Evolutionary conservation across 176 grass and related monocot species (phyloP), one percentile per base, ranked within the genome.

Genomic region (Carex littledalei): DNA sequence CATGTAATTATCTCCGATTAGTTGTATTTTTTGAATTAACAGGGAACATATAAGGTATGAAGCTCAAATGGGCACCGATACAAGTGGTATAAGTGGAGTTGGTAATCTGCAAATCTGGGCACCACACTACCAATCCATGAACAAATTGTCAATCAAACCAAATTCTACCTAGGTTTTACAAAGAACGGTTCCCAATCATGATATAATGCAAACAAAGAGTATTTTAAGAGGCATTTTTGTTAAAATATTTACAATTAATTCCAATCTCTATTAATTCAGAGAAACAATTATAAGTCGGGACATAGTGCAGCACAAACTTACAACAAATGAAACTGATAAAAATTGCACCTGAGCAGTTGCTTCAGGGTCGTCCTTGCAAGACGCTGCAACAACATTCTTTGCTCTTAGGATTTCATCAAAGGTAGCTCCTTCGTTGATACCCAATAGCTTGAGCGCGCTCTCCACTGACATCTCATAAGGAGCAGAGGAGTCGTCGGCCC

Each of bases 361-460:
- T 76, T 95, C 86, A 81, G 68, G 88, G 84, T 99, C 96, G 72
- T 94, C 93, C 96, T 94, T 90, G 88, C 89, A 94, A 71, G 96
- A 86, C 50, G 93, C 90, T 18, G 90, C 86, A 63, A 95, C 87
- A 75, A 81, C 85, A 83, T 92, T 99, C 91, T 99, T 99, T 17
- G 96, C 93, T 31, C 96, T 88, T 7, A 99, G 88, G 82, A 99
- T 99, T 57, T 99, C 97, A 17, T 99, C 97, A 60, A 99, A 99
- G 59, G 93, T 91, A 3, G 93, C 90, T 41, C 88, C 90, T 67
- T 94, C 88, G 5, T 84, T 34, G 15, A 99, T 86, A 21, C 97
- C 93, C 2, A 99, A 89, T n/a, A 99, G 78, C 91, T 95, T 95
- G 60, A 95, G 84, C 55, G 93, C 93, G 83, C 87, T 66, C 87